phyloP scores from a whole-genome alignment of 768 basidiomycete genomes.

The Chalciporus chontae region DNA sequence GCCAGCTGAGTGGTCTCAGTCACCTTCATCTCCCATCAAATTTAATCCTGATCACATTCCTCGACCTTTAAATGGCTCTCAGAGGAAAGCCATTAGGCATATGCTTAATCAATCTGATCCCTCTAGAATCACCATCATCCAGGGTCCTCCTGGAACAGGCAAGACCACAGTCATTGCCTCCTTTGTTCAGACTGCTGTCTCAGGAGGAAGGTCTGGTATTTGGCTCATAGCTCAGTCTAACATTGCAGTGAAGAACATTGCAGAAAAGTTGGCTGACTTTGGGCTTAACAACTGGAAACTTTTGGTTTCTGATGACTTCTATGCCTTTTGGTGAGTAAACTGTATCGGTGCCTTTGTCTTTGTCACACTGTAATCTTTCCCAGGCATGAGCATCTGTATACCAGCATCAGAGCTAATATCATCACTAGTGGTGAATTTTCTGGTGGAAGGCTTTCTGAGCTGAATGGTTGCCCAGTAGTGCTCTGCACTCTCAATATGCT shows the following conservation, averaged over 20 bases:
- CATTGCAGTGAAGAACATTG: conserved; percentile 88
- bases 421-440: conserved; percentile 46
- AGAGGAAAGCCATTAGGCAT: conserved; percentile 31
- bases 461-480: conserved; percentile 50
- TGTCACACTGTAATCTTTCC: conserved; percentile 4
- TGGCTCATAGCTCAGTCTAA: conserved; percentile 87
- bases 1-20: conserved; percentile 34
- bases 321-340: conserved; percentile 54
- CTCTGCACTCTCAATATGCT: conserved; percentile 81
- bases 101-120: conserved; percentile 38
- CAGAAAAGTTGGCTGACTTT: conserved; percentile 64
- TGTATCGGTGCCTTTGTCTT: not conserved
- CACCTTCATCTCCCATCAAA: conserved; percentile 15
- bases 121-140: conserved; percentile 34
- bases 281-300: conserved; percentile 58
- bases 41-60: conserved; percentile 15
- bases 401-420: conserved; percentile 41
- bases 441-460: conserved; percentile 26
- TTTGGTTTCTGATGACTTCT: conserved; percentile 69
- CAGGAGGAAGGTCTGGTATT: conserved; percentile 44
- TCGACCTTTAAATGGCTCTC: conserved; percentile 38
- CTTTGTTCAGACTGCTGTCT: conserved; percentile 49
- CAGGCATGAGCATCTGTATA: conserved; percentile 83
- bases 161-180: conserved; percentile 72
- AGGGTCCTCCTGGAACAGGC: conserved; percentile 66